Percentiles rank a stretch among this genome's conserved stretches.
Conservation (phyloP, 495 filamentous ascomycete species). For the Lepraria neglecta region DNA sequence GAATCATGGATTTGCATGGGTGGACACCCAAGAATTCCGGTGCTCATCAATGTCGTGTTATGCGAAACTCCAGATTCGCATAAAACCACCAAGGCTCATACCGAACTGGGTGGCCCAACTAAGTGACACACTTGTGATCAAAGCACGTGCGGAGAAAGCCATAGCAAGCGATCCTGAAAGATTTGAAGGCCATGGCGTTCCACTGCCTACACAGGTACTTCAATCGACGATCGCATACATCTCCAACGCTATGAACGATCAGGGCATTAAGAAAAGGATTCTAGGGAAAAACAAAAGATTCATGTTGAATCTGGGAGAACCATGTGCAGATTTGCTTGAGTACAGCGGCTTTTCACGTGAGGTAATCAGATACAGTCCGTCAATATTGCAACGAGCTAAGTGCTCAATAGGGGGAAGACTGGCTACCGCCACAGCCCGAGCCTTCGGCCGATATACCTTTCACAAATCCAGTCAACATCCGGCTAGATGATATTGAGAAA, state of each 20-base stretch:
- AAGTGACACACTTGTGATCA: constrained; percentile 49
- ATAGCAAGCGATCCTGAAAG: constrained; percentile 51
- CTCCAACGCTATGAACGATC: constrained; percentile 49
- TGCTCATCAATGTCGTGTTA: constrained; percentile 56
- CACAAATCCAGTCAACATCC: constrained; percentile 39
- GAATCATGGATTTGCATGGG: constrained; percentile 19
- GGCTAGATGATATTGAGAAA: constrained; percentile 50
- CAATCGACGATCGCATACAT: constrained; percentile 57
- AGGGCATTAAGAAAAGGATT: constrained; percentile 47
- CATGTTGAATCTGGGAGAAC: constrained; percentile 57
- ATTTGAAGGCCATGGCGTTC: constrained; percentile 46
- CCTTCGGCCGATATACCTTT: constrained; percentile 38
- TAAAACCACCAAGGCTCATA: constrained; percentile 48
- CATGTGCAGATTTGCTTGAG: constrained; percentile 56
- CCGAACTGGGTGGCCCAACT: constrained; percentile 47
- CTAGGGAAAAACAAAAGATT: constrained; percentile 67
- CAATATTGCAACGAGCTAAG: neutral
- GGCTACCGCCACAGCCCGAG: constrained; percentile 43
- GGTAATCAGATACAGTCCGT: constrained; percentile 28
- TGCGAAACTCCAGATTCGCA: constrained; percentile 48
- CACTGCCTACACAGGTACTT: constrained; percentile 46
- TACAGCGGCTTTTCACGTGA: constrained; percentile 54
- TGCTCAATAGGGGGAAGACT: constrained; percentile 31
- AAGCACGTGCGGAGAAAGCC: constrained; percentile 46
- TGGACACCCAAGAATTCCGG: constrained; percentile 43